A percentile compares a stretch with the other conserved stretches of the same genome.
Evolutionary conservation across 148 eudicot genomes (phyloP).

Genomic region (Nyssa sinensis): DNA sequence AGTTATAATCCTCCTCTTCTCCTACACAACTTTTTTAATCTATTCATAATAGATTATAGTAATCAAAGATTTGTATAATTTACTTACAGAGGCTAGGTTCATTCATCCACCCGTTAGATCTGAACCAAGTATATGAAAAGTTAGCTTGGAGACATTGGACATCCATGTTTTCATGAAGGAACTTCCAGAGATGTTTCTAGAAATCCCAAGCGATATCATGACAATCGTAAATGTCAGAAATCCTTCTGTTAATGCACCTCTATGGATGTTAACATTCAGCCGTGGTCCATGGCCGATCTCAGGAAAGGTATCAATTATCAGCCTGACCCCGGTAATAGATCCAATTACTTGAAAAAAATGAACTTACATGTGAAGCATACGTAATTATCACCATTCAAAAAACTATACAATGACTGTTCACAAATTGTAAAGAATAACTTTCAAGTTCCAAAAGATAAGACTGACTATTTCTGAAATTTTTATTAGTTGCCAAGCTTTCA

Average conservation of each 20-base stretch:
- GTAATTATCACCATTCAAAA: background rate
- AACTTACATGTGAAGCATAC: background rate
- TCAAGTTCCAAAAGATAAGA: background rate
- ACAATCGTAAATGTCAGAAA: slow-evolving; percentile 60
- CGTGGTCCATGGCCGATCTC: slow-evolving; percentile 64
- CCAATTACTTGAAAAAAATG: slow-evolving; percentile 62
- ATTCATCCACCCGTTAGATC: slow-evolving; percentile 94
- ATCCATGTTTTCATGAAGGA: slow-evolving; percentile 90
- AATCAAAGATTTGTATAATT: background rate
- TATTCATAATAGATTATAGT: background rate
- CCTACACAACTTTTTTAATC: background rate
- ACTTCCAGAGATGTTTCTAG: slow-evolving; percentile 65
- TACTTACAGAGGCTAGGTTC: slow-evolving; percentile 90
- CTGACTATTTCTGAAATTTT: background rate
- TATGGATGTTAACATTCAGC: slow-evolving; percentile 64
- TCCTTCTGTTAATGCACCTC: slow-evolving; percentile 87
- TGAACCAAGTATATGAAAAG: slow-evolving; percentile 76
- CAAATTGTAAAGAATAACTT: background rate
- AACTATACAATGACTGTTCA: background rate
- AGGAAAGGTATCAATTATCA: slow-evolving; percentile 53
- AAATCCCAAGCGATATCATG: slow-evolving; percentile 43
- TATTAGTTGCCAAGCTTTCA: background rate
- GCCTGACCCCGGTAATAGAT: slow-evolving; percentile 64
- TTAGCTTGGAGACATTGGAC: slow-evolving; percentile 68
- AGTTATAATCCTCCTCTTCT: no score